Evolutionary conservation across 495 filamentous ascomycete species (phyloP), one percentile per base, ranked within the genome.

Genomic region (Talaromyces proteolyticus): DNA sequence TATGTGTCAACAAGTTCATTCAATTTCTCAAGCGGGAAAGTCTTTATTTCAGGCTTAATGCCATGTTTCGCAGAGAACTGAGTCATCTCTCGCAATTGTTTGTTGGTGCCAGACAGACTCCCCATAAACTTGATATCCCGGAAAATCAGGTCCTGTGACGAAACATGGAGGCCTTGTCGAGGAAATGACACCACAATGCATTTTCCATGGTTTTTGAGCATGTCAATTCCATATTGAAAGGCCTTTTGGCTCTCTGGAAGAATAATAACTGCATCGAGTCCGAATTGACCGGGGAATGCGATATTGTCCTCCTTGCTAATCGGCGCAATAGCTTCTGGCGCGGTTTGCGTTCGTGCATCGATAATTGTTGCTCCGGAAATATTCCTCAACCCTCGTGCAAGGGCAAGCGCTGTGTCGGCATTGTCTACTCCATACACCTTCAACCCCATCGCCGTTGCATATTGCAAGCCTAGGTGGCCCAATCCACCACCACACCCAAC

Each of bases 401-500:
- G 50, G 17, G 57, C 62, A 14, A 82, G 53, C 1, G 72, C 80
- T 44, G 69, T 74, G 44, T 82, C 80, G 20, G 78, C 56, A 29
- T 77, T 78, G 50, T 82, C 80, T 43, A 82, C 59, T 1, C 72
- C 80, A 18, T 82, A 63, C 16, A 82, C 69, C 42, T 60, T 58
- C 43, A 81, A 53, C 0, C 79, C 79, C 52, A 65, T 57, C 16
- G 70, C 73, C 49, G 70, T 79, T 6, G 76, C 76, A 60, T 79
- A 80, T 53, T 81, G 80, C 22, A 67, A 56, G 1, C 68, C 75
- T 12, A 82, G 43, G 61, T 82, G 78, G 1, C 80, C 79, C 14
- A 84, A 60, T 11, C 80, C 80, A 16, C 79, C 79, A n/a, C 79
- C 80, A 3, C 84, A 82, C 22, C 84, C 84, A 22, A 80, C 74